Conservation (phyloP, 2,329 filamentous ascomycete genomes). For the Phialophora verrucosa region DNA sequence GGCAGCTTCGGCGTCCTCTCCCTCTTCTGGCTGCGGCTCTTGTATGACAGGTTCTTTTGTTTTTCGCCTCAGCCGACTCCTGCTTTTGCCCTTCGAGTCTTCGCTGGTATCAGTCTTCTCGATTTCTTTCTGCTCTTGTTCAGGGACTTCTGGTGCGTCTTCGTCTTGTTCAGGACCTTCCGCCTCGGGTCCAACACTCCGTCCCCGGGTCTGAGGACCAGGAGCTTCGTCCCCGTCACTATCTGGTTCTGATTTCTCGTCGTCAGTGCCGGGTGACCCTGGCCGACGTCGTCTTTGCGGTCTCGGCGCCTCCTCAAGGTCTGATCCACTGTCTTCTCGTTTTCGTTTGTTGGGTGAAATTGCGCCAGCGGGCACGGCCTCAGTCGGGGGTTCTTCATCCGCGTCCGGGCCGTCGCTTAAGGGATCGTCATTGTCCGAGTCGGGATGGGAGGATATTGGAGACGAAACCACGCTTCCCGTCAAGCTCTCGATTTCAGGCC, state of each 20-base stretch:
- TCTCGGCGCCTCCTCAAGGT: conserved; percentile 41
- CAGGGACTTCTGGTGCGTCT: conserved; percentile 58
- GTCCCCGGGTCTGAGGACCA: conserved; percentile 42
- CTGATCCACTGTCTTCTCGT: conserved; percentile 35
- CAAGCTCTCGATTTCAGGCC: conserved; percentile 43
- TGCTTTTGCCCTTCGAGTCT: conserved; percentile 52
- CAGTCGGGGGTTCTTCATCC: conserved; percentile 37
- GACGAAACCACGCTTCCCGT: conserved; percentile 45
- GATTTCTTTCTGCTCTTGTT: conserved; percentile 46
- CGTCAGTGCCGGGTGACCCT: conserved; percentile 44
- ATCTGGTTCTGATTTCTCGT: conserved; percentile 42
- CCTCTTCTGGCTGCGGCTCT: conserved; percentile 52
- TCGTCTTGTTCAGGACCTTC: conserved; percentile 45
- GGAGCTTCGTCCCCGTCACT: conserved; percentile 39
- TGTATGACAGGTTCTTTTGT: conserved; percentile 47
- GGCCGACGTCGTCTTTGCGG: conserved; percentile 47
- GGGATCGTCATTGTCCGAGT: conserved; percentile 35
- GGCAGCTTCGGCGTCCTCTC: conserved; percentile 57
- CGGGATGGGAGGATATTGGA: conserved; percentile 36
- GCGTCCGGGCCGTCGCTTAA: conserved; percentile 37
- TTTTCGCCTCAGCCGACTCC: conserved; percentile 50
- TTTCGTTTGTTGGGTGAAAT: conserved; percentile 47
- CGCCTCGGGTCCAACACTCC: conserved; percentile 42
- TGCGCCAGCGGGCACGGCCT: conserved; percentile 2
- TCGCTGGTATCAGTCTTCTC: conserved; percentile 71